Base-by-base conservation (phyloP, 345 rosid genomes). In the Boechera retrofracta region DNA sequence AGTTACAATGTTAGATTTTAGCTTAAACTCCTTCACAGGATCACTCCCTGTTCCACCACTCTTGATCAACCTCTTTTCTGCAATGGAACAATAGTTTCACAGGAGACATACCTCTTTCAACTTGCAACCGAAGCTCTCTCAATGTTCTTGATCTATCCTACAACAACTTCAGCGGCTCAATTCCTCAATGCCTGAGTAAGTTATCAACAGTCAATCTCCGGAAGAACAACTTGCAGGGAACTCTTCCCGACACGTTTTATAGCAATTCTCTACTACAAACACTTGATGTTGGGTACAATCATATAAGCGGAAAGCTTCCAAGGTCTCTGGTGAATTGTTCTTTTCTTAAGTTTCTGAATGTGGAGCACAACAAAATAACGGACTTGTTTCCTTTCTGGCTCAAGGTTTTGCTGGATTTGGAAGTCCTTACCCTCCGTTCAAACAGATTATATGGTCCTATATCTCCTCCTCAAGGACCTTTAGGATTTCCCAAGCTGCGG, bases 21-120 rank as follows among this genome's bases (percentile, higher is more conserved):
- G 39, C 5, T 28, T 9, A 3, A 69, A 69, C 63, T 0, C 3
- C 4, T 69, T 69, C 11, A 39, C 15, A 26, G 73, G 73, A 69
- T 3, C 73, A 28, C 28, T 69, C 5, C 73, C 73, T 3, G 0
- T 0, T 39, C 73, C 39, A 54, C 73, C 73, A 28, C 63, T 54
- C 52, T 39, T 5, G 5, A 68, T 68, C 39, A 68, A 38, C 7
- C 15, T 69, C 47, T 61, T 61, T 3, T 18, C 48, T 61, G 66
- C 66, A 21, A 21, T 3, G 48, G 16, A 3, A 11, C 10, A 61
- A 61, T n/a, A 16, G 6, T 16, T 59, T 59, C 64, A 35, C 64
- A 1, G 64, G 64, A 10, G 5, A 36, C 15, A 35, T 59, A 59
- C 45, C 64, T n/a, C 45, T 59, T 4, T 35, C 64, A 35, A 18